Evolutionary conservation across 1,139 yeast genomes (phyloP).

Genomic region (Groenewaldozyma sp.): DNA sequence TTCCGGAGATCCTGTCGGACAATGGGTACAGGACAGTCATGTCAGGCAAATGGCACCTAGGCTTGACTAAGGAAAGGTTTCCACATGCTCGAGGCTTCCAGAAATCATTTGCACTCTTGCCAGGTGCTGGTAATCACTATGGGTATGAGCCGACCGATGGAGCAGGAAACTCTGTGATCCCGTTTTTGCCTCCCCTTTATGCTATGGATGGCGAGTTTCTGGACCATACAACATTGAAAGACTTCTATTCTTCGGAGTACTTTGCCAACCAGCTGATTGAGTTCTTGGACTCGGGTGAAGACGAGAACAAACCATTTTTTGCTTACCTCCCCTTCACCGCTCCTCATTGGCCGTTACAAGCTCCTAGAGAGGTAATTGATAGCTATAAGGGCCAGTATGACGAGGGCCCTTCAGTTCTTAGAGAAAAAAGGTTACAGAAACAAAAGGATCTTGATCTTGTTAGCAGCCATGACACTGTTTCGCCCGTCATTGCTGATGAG

Average conservation of each 20-base stretch:
- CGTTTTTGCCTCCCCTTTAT: slow-evolving; percentile 21
- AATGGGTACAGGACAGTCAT: slow-evolving; percentile 44
- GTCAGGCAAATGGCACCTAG: slow-evolving; percentile 55
- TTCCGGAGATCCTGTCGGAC: slow-evolving; percentile 40
- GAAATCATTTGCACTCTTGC: slow-evolving; percentile 40
- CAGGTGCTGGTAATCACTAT: slow-evolving; percentile 52
- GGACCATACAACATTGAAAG: slow-evolving; percentile 34
- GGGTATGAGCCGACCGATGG: slow-evolving; percentile 36
- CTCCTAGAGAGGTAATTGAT: slow-evolving; percentile 38
- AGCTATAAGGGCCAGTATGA: slow-evolving; percentile 44
- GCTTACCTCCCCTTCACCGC: slow-evolving; percentile 48
- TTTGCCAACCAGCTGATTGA: slow-evolving; percentile 40
- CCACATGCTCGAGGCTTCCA: slow-evolving; percentile 46
- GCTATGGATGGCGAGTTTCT: slow-evolving; percentile 33
- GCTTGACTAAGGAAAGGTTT: slow-evolving; percentile 42
- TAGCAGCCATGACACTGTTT: slow-evolving; percentile 30
- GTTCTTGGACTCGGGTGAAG: slow-evolving; percentile 23
- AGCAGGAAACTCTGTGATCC: neutral
- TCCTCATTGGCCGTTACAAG: slow-evolving; percentile 57
- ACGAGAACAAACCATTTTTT: slow-evolving; percentile 37
- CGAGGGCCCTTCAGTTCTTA: slow-evolving; percentile 40
- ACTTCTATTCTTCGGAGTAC: slow-evolving; percentile 39
- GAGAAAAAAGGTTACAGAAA: slow-evolving; percentile 33
- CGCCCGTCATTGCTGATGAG: slow-evolving; percentile 37
- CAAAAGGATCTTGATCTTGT: slow-evolving; percentile 40